Evolutionary conservation across 2,329 filamentous ascomycete genomes (phyloP), one percentile per base, ranked within the genome.

Genomic region (Pseudogymnoascus pannorum): DNA sequence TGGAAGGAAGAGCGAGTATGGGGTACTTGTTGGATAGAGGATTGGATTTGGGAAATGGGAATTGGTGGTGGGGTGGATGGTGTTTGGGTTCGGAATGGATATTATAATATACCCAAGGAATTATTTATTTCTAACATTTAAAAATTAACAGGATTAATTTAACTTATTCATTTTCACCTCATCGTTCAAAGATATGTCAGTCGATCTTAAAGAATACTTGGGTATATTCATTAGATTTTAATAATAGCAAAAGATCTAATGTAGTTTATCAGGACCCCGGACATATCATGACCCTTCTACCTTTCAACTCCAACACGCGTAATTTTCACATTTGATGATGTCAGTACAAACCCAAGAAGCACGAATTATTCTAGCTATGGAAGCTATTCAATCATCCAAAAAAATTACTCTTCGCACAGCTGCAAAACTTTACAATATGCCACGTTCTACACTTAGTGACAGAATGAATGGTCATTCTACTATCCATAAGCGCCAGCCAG

Each of bases 71-170:
- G 40, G 18, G 3, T 24, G 12, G 20, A 9, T 48, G 42, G 22
- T n/a, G 40, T 44, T 22, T 44, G 4, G 11, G 5, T 22, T 1
- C 18, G 4, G 40, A 44, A 18, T 12, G 20, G 40, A 48, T 48
- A 26, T 48, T 48, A 26, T 44, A 16, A 29, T 51, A 51, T 51
- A 26, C 14, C 22, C n/a, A 51, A 51, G 40, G 22, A n/a, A 14
- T n/a, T 51, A 51, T 26, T n/a, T 24, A 51, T 48, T 26, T 14
- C 42, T 16, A 48, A 26, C 42, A 51, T 29, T 9, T 51, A 29
- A 29, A 16, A 51, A 51, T 51, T 51, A 51, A 51, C 42, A 51
- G 42, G 42, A 51, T 51, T 51, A 51, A 51, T 51, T 51, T 51
- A 29, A 51, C 16, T 16, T 51, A 29, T 11, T 11, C 42, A 0